These are phyloP conservation scores for Naganishia albida DNA, from an alignment of 1,284 basidiomycete genomes.

Conservation along the genomic window DNA sequence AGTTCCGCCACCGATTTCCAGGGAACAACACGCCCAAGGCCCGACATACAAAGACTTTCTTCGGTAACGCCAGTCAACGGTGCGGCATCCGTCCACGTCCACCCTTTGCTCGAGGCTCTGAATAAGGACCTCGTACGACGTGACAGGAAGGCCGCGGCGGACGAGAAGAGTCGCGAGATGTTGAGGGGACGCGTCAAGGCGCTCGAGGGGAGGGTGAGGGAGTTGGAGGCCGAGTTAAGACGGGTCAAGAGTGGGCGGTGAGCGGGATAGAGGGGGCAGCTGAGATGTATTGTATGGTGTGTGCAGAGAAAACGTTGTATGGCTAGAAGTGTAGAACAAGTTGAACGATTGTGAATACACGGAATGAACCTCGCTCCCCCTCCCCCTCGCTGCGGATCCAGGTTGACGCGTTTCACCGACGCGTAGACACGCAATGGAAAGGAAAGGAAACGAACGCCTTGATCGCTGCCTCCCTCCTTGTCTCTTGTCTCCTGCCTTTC, in stretches of 20 bases:
- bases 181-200: slow-evolving; percentile 17
- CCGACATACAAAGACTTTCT: background rate
- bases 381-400: too few species aligned
- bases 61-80: background rate
- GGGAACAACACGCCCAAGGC: too few species aligned
- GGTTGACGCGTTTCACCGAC: too few species aligned
- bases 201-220: slow-evolving; percentile 19
- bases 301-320: background rate
- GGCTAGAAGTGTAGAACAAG: too few species aligned
- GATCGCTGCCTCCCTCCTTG: too few species aligned
- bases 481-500: background rate
- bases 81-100: background rate
- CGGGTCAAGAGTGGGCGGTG: slow-evolving; percentile 3
- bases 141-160: slow-evolving; percentile 14
- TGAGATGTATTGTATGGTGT: background rate
- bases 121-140: slow-evolving; percentile 7
- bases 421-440: too few species aligned
- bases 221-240: slow-evolving; percentile 23
- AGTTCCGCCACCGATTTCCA: background rate
- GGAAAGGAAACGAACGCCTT: too few species aligned
- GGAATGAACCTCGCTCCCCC: too few species aligned
- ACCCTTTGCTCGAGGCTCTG: slow-evolving; percentile 3
- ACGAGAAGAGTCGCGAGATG: slow-evolving; percentile 24
- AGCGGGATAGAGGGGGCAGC: background rate
- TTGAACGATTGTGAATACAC: too few species aligned